Base-by-base conservation (phyloP, 2,329 filamentous ascomycete genomes). In the Emericellopsis atlantica region DNA sequence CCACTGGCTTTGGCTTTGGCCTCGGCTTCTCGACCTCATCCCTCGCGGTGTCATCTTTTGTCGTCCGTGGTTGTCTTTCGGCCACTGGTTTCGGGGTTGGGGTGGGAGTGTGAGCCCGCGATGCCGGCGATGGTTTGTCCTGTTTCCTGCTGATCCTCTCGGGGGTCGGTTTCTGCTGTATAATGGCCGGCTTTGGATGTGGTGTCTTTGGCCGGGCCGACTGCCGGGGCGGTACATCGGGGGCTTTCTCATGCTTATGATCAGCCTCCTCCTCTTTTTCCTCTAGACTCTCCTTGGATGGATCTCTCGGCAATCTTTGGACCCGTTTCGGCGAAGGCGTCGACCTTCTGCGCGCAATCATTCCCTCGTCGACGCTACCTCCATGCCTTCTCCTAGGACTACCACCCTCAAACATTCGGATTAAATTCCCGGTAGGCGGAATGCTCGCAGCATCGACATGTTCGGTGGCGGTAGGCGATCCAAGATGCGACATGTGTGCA, bases 401-500 rank as follows among this genome's bases (percentile, higher is more conserved):
- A 34, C 62, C 67, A 46, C 69, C 64, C 58, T 88, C 82, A 48
- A 86, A 86, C 61, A 84, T 69, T 32, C 73, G 73, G 41, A 86
- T 79, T 16, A 86, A 64, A 5, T 77, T 73, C 4, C 67, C 75
- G 0, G 81, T 80, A 0, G 81, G 69, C 21, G 72, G 64, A 39
- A 83, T 79, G 6, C 76, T 64, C 1, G 66, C 69, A 9, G 72
- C 72, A 52, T 84, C 55, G 29, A 60, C 53, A 53, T 49, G 32
- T 15, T 29, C 32, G 3, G 26, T 7, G 26, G 26, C 26, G 6
- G 26, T 12, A 29, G 26, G 9, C 8, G 29, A 35, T 14, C 11
- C 7, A 4, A 6, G 12, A 22, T 18, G 7, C 29, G 29, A n/a
- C n/a, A n/a, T n/a, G n/a, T n/a, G n/a, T n/a, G n/a, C n/a, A n/a